Evolutionary conservation across 257 asterid species (phyloP).

Genomic region (Thymus quinquecostatus): DNA sequence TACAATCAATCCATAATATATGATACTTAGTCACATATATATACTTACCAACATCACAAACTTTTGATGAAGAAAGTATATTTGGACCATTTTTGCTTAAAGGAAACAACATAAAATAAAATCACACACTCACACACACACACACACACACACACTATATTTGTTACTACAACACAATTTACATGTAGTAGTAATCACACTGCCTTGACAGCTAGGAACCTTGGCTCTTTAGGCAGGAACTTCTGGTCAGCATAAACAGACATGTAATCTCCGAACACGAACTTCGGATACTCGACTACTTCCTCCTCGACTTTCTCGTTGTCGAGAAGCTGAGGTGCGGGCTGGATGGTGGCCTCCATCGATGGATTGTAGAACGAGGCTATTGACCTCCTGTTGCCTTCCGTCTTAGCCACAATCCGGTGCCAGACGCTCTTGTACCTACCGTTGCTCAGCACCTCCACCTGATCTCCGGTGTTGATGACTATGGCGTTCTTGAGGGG

Average conservation of each 20-base stretch:
- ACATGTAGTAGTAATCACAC: background rate
- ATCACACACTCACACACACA: no score
- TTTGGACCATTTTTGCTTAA: no score
- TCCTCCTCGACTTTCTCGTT: slow-evolving; percentile 17
- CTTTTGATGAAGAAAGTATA: no score
- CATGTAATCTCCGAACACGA: slow-evolving; percentile 86
- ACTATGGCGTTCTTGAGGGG: slow-evolving; percentile 62
- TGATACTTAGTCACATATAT: no score
- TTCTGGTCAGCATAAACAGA: slow-evolving; percentile 70
- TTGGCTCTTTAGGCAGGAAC: slow-evolving; percentile 75
- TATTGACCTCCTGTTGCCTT: slow-evolving; percentile 78
- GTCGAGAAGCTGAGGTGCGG: slow-evolving; percentile 46
- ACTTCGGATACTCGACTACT: slow-evolving; percentile 54
- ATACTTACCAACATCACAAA: no score
- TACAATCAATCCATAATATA: no score
- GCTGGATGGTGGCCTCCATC: slow-evolving; percentile 63
- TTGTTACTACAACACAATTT: no score
- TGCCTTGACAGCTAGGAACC: slow-evolving; percentile 27
- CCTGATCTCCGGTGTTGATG: slow-evolving; percentile 72
- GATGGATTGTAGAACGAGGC: slow-evolving; percentile 90
- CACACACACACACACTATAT: no score
- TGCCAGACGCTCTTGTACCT: slow-evolving; percentile 90
- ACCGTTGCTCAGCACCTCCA: slow-evolving; percentile 78
- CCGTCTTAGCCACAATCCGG: slow-evolving; percentile 55
- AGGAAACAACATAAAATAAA: no score